phyloP scores from a whole-genome alignment of 2,329 filamentous ascomycete genomes.

The Coniochaeta sp. region DNA sequence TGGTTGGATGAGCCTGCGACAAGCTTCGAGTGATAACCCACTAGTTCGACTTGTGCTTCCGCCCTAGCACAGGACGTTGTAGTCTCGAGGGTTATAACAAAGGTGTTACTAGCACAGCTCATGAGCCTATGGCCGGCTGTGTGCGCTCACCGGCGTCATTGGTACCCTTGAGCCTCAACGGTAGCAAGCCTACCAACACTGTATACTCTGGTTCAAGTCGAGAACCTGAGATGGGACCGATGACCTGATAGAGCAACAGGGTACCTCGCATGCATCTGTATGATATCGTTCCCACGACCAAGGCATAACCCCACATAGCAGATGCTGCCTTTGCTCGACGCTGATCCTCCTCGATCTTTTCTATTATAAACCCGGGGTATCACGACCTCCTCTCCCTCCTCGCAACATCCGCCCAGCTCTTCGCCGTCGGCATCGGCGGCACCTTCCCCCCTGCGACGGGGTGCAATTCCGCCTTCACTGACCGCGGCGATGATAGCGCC shows the following conservation, averaged over 20 bases:
- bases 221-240: neutral
- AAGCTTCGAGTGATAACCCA: too few species aligned
- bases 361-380: neutral
- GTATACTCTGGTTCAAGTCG: too few species aligned
- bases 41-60: too few species aligned
- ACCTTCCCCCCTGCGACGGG: slow-evolving; percentile 10
- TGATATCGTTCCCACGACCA: neutral
- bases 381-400: slow-evolving; percentile 3
- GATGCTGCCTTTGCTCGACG: neutral
- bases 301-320: neutral
- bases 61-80: too few species aligned
- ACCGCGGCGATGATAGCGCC: slow-evolving; percentile 23
- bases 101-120: too few species aligned
- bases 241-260: neutral
- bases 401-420: slow-evolving; percentile 34
- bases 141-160: too few species aligned
- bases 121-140: too few species aligned
- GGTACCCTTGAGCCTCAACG: too few species aligned
- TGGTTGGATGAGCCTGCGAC: too few species aligned
- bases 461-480: slow-evolving; percentile 9
- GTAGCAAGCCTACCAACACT: too few species aligned
- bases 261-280: neutral
- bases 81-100: too few species aligned
- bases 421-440: slow-evolving; percentile 25
- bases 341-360: too few species aligned